phyloP scores from a whole-genome alignment of 2,329 filamentous ascomycete genomes.

The Emergomyces africanus region DNA sequence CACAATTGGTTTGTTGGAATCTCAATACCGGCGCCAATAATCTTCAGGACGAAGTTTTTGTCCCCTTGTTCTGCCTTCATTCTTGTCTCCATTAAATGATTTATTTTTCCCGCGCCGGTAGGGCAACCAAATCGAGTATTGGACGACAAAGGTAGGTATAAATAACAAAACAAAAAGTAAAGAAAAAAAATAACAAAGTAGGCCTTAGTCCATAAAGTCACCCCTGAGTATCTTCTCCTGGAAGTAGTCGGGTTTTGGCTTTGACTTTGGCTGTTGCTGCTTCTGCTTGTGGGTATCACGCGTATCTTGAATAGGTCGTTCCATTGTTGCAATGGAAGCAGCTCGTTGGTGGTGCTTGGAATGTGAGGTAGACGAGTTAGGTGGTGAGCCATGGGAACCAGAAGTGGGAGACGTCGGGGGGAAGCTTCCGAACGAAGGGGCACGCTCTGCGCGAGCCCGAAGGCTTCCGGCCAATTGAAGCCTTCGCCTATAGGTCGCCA shows the following conservation, averaged over 20 bases:
- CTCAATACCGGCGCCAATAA: background rate
- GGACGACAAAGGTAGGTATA: background rate
- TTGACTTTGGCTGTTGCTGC: conserved; percentile 34
- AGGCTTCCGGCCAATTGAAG: conserved; percentile 97
- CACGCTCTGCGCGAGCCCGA: conserved; percentile 79
- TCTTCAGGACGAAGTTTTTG: background rate
- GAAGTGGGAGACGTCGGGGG: conserved; percentile 17
- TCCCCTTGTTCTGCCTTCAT: background rate
- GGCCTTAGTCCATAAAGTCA: conserved; percentile 80
- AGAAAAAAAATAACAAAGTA: background rate
- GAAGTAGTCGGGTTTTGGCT: conserved; percentile 76
- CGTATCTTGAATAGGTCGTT: conserved; percentile 33
- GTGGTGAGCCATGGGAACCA: conserved; percentile 17
- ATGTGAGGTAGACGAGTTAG: conserved; percentile 31
- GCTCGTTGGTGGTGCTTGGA: conserved; percentile 25
- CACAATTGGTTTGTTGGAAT: background rate
- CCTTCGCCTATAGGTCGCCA: conserved; percentile 58
- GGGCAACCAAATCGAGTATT: background rate
- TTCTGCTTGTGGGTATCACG: conserved; percentile 6
- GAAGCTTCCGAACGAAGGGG: conserved; percentile 31
- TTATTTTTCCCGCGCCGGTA: background rate
- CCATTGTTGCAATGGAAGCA: conserved; percentile 40
- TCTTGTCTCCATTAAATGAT: background rate
- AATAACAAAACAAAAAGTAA: background rate
- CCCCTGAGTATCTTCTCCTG: conserved; percentile 96